These are phyloP conservation scores for Talaromyces amestolkiae DNA, from an alignment of 2,329 filamentous ascomycete genomes.

Conservation along the genomic window DNA sequence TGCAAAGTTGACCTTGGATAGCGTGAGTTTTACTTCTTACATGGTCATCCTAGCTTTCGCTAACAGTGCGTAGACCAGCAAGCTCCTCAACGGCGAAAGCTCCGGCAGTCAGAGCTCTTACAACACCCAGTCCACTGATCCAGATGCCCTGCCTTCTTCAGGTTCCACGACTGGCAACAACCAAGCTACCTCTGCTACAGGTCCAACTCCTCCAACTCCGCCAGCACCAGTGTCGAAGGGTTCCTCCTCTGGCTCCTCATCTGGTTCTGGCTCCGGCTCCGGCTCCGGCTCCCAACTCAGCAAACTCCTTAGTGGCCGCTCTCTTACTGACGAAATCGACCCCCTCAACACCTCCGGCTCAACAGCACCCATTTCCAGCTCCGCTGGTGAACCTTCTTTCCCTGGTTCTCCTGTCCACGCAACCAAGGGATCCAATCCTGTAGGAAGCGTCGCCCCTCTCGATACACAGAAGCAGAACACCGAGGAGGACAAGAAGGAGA, in stretches of 20 bases:
- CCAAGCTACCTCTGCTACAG: not conserved
- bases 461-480: not conserved
- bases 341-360: conserved; percentile 2
- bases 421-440: not conserved
- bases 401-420: not conserved
- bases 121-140: conserved; percentile 23
- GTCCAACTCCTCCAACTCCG: not conserved
- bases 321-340: not conserved
- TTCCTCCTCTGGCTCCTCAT: conserved; percentile 30
- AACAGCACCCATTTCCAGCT: not conserved
- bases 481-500: not conserved
- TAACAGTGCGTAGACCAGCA: conserved; percentile 1
- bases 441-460: not conserved
- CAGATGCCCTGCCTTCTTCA: conserved; percentile 19
- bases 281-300: not conserved
- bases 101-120: conserved; percentile 18
- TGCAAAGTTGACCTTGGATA: not conserved
- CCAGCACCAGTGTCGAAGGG: no score
- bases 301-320: conserved; percentile 20
- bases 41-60: not conserved
- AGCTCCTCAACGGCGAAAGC: conserved; percentile 16
- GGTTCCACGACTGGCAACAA: not conserved
- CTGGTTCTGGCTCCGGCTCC: not conserved
- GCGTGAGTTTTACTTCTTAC: conserved; percentile 3
- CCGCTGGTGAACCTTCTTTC: not conserved